Evolutionary conservation across 1,284 basidiomycete genomes (phyloP).

Genomic region (Hypsizygus ulmarius): DNA sequence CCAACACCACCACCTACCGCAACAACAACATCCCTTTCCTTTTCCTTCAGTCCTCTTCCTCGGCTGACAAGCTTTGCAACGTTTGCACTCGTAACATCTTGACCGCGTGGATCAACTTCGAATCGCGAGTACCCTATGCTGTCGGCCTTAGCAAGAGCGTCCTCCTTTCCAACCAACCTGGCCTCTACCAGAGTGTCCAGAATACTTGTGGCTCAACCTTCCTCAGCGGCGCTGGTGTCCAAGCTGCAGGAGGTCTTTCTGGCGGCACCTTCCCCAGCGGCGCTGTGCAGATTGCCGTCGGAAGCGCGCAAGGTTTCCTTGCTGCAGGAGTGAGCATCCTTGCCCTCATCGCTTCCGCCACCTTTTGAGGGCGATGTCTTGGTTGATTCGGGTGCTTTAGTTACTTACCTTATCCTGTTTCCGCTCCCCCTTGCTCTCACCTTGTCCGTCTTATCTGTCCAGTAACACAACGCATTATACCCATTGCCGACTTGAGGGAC

Average conservation of each 20-base stretch:
- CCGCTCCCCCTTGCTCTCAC: slow-evolving; percentile 12
- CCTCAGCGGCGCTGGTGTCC: slow-evolving; percentile 54
- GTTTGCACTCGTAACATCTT: slow-evolving; percentile 78
- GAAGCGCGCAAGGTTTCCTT: slow-evolving; percentile 27
- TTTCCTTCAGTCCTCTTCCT: slow-evolving; percentile 58
- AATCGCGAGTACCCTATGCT: slow-evolving; percentile 68
- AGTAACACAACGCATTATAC: slow-evolving; percentile 20
- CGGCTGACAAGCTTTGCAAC: slow-evolving; percentile 64
- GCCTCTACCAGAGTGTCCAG: slow-evolving; percentile 62
- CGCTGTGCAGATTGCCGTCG: slow-evolving; percentile 25
- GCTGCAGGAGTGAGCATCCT: slow-evolving; percentile 29
- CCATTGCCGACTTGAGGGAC: slow-evolving; percentile 12
- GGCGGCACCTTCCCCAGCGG: slow-evolving; percentile 27
- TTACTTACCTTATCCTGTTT: slow-evolving; percentile 11
- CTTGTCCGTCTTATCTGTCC: slow-evolving; percentile 9
- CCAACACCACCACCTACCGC: slow-evolving; percentile 68
- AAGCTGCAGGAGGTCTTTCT: slow-evolving; percentile 62
- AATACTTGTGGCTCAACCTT: slow-evolving; percentile 61
- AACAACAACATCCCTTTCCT: slow-evolving; percentile 75
- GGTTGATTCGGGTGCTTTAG: slow-evolving; percentile 11
- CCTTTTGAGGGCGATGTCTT: slow-evolving; percentile 12
- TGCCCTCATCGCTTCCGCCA: slow-evolving; percentile 12
- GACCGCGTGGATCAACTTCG: slow-evolving; percentile 73
- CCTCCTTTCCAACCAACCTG: slow-evolving; percentile 64
- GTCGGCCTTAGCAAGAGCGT: slow-evolving; percentile 65